Conservation (phyloP, 768 basidiomycete genomes). For the Xerocomus spinulosus region DNA sequence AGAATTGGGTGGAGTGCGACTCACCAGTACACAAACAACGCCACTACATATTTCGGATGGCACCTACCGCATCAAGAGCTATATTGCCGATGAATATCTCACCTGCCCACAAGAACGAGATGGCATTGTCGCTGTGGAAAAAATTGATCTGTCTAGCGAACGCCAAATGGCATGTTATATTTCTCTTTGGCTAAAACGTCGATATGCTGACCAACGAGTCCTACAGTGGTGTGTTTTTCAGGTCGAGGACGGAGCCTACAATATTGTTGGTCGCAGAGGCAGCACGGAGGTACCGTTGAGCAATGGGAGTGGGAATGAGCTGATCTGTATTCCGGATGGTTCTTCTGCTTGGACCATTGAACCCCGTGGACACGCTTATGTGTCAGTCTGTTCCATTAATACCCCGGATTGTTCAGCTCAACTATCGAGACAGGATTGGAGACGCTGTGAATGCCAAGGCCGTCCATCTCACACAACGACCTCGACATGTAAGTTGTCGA, state of each 20-base stretch:
- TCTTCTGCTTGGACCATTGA: neutral
- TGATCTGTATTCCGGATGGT: neutral
- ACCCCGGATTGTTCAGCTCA: neutral
- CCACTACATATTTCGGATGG: neutral
- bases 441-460: constrained; percentile 5
- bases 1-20: neutral
- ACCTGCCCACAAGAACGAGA: neutral
- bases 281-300: neutral
- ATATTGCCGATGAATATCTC: neutral
- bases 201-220: neutral
- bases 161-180: neutral
- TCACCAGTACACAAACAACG: neutral
- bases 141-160: neutral
- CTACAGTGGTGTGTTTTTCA: neutral
- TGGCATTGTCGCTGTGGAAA: neutral
- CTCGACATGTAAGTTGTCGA: constrained; percentile 1
- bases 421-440: neutral
- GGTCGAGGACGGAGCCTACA: neutral
- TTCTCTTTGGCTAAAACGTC: neutral
- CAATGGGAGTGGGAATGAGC: neutral
- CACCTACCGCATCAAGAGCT: neutral
- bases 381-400: neutral
- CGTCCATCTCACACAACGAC: neutral
- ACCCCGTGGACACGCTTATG: neutral
- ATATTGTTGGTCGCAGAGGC: neutral